These are phyloP conservation scores for Microbotryum silenes-acaulis DNA, from an alignment of 1,284 basidiomycete genomes.

Conservation along the genomic window DNA sequence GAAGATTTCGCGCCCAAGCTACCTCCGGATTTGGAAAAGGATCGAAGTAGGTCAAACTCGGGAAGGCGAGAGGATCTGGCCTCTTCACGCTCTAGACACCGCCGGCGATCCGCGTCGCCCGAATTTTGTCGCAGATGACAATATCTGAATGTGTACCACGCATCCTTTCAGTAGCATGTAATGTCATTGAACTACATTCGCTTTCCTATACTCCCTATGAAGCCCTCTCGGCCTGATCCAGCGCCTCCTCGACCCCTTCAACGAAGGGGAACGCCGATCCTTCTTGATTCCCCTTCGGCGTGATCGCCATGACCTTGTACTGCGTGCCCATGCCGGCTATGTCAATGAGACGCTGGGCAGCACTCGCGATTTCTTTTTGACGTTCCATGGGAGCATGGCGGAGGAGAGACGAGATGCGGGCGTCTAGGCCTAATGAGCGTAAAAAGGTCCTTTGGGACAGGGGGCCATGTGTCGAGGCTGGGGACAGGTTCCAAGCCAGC, in stretches of 20 bases:
- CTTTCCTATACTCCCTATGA: no score
- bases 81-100: no score
- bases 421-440: conserved; percentile 57
- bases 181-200: no score
- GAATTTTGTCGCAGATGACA: no score
- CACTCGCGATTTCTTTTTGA: conserved; percentile 43
- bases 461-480: conserved; percentile 53
- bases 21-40: conserved; percentile 1
- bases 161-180: no score
- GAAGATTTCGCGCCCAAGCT: not conserved
- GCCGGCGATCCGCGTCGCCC: no score
- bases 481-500: not conserved
- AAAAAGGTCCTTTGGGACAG: conserved; percentile 65
- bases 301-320: conserved; percentile 48
- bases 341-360: conserved; percentile 50
- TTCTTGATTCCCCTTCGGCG: conserved; percentile 12
- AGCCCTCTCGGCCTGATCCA: no score
- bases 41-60: not conserved
- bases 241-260: not conserved
- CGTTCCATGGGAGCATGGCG: conserved; percentile 48
- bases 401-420: conserved; percentile 54
- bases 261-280: conserved; percentile 14
- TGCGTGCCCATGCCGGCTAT: conserved; percentile 51
- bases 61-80: no score
- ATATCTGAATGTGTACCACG: no score